These are phyloP conservation scores for Sclerotinia nivalis DNA, from an alignment of 2,329 filamentous ascomycete genomes.

Conservation along the genomic window DNA sequence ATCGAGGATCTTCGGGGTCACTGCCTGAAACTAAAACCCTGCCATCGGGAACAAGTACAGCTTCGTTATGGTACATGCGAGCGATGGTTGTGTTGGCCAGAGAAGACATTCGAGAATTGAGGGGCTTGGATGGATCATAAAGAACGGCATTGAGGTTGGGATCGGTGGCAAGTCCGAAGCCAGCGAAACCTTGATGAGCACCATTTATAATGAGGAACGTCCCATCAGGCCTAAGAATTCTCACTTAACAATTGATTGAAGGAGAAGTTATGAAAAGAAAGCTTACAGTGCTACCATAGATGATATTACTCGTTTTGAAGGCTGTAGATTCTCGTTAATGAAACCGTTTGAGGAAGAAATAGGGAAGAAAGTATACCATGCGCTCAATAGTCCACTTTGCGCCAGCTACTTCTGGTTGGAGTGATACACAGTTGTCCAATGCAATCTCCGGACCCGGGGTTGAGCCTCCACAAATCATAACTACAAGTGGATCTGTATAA, in stretches of 20 bases:
- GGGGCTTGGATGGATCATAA: slow-evolving; percentile 58
- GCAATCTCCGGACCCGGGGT: slow-evolving; percentile 54
- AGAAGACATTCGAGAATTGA: slow-evolving; percentile 57
- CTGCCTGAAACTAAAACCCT: slow-evolving; percentile 58
- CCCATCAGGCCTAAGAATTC: slow-evolving; percentile 52
- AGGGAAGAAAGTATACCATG: slow-evolving; percentile 48
- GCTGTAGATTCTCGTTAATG: slow-evolving; percentile 31
- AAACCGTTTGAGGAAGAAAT: not conserved
- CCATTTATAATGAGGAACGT: slow-evolving; percentile 65
- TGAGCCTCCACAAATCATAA: slow-evolving; percentile 67
- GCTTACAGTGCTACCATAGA: slow-evolving; percentile 57
- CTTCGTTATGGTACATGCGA: slow-evolving; percentile 65
- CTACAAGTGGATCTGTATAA: slow-evolving; percentile 58
- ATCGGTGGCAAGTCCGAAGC: slow-evolving; percentile 60
- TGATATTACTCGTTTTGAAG: slow-evolving; percentile 60
- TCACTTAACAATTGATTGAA: not conserved
- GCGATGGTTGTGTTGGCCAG: slow-evolving; percentile 65
- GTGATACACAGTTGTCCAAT: slow-evolving; percentile 67
- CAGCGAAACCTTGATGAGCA: slow-evolving; percentile 58
- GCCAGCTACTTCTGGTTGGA: slow-evolving; percentile 56
- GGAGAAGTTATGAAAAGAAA: not conserved
- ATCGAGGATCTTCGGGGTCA: slow-evolving; percentile 44
- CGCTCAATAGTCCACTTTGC: slow-evolving; percentile 64
- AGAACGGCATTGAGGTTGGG: slow-evolving; percentile 59
- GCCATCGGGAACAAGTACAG: slow-evolving; percentile 62